A percentile compares a stretch with the other conserved stretches of the same genome.
These are phyloP conservation scores for Phaeoacremonium minimum DNA, from an alignment of 2,329 filamentous ascomycete species.

Conservation along the genomic window DNA sequence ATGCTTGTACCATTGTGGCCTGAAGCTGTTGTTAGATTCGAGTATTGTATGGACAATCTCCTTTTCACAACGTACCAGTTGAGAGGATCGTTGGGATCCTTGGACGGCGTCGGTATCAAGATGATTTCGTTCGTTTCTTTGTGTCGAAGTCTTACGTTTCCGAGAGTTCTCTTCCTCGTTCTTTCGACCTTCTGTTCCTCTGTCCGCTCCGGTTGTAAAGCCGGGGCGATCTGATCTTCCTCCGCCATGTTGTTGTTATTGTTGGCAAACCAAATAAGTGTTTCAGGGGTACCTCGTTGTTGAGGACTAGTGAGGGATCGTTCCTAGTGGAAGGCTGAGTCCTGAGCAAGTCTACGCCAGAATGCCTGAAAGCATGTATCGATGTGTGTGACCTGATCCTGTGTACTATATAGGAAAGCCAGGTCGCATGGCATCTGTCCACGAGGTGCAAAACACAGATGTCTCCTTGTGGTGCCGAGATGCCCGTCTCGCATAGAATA, in stretches of 20 bases:
- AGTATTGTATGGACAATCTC: too few relatives aligned
- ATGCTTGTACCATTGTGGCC: slow-evolving; percentile 40
- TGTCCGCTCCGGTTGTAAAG: slow-evolving; percentile 9
- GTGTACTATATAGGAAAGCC: too few relatives aligned
- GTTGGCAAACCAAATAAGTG: too few relatives aligned
- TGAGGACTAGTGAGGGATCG: background rate
- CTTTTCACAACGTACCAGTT: slow-evolving; percentile 42
- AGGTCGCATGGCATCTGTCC: too few relatives aligned
- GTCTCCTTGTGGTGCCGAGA: too few relatives aligned
- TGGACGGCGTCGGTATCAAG: slow-evolving; percentile 43
- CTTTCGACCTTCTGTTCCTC: slow-evolving; percentile 11
- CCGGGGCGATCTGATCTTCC: slow-evolving; percentile 10
- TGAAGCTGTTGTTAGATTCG: slow-evolving; percentile 13
- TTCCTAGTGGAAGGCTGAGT: background rate
- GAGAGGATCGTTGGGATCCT: slow-evolving; percentile 47
- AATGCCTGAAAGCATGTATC: too few relatives aligned
- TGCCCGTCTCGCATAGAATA: too few relatives aligned
- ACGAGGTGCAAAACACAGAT: too few relatives aligned
- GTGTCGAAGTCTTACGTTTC: slow-evolving; percentile 35
- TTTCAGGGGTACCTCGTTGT: too few relatives aligned
- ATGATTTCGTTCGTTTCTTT: slow-evolving; percentile 42
- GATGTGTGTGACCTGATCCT: too few relatives aligned
- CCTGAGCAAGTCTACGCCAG: background rate
- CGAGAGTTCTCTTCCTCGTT: slow-evolving; percentile 23
- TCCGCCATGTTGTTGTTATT: slow-evolving; percentile 7